Percentiles rank a stretch among this genome's conserved stretches.
Conservation (phyloP, 345 rosid genomes). For the Litchi chinensis region DNA sequence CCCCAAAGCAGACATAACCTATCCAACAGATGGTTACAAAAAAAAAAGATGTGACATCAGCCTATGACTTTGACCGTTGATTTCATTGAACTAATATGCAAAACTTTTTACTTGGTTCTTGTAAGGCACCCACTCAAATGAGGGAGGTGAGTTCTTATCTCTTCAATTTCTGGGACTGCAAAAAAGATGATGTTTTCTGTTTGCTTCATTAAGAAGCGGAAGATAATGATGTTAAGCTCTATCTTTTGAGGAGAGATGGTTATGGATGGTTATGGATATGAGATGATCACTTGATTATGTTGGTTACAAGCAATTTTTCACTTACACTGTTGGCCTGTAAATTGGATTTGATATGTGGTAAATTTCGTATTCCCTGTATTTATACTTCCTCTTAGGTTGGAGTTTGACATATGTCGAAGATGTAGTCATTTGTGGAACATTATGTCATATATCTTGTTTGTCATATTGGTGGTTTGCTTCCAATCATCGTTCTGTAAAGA, state of each 20-base stretch:
- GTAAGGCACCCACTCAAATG: background rate
- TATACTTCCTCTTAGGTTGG: background rate
- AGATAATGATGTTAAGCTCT: background rate
- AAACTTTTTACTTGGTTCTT: background rate
- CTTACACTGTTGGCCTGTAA: background rate
- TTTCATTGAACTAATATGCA: background rate
- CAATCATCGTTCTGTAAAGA: background rate
- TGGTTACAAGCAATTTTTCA: background rate
- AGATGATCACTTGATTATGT: background rate
- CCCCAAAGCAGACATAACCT: background rate
- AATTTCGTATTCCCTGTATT: background rate
- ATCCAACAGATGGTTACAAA: background rate
- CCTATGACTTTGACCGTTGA: background rate
- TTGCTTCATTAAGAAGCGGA: background rate
- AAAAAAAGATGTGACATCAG: background rate
- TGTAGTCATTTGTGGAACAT: background rate
- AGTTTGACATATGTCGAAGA: background rate
- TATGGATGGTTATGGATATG: background rate
- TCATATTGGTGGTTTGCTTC: background rate
- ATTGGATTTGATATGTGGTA: constrained; percentile 2
- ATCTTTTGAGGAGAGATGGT: background rate
- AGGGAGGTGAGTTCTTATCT: background rate
- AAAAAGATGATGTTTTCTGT: background rate
- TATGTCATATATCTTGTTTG: background rate
- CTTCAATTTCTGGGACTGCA: background rate